Evolutionary conservation across 352 stramenopile species (phyloP).

Genomic region (Phytophthora ramorum): DNA sequence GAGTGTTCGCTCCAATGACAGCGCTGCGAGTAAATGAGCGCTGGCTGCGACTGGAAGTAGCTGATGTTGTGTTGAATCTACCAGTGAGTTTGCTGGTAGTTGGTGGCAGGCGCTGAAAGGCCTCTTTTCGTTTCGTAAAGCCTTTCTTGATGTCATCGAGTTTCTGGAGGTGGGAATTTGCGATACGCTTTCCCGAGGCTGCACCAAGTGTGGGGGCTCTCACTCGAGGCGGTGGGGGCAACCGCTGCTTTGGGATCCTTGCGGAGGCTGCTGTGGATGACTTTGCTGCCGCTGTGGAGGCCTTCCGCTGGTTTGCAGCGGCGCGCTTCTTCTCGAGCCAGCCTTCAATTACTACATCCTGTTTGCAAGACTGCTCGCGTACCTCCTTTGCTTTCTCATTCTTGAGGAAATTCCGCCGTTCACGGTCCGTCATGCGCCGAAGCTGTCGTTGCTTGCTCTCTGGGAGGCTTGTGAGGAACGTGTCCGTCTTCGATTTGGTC

Average conservation of each 20-base stretch:
- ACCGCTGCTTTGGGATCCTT: conserved; percentile 21
- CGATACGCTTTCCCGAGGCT: conserved; percentile 60
- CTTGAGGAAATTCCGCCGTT: conserved; percentile 68
- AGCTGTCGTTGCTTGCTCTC: conserved; percentile 71
- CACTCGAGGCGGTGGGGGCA: conserved; percentile 52
- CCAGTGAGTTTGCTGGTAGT: conserved; percentile 13
- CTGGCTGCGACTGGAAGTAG: conserved; percentile 16
- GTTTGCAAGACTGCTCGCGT: conserved; percentile 49
- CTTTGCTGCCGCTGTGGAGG: conserved; percentile 18
- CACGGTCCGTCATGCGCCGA: conserved; percentile 68
- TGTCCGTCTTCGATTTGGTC: conserved; percentile 34
- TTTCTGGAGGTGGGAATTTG: conserved; percentile 66
- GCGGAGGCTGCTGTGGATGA: conserved; percentile 1
- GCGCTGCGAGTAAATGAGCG: conserved; percentile 33
- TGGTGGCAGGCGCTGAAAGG: conserved; percentile 46
- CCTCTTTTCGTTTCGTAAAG: conserved; percentile 63
- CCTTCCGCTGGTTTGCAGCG: conserved; percentile 63
- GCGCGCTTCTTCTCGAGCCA: conserved; percentile 78
- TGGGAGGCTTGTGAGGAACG: conserved; percentile 65
- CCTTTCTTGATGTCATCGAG: conserved; percentile 74
- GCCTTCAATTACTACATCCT: conserved; percentile 77
- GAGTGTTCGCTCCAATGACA: conserved; percentile 19
- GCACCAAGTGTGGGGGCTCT: conserved; percentile 51
- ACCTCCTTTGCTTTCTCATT: conserved; percentile 54
- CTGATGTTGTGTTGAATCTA: conserved; percentile 24